Base-by-base conservation (phyloP, 2,329 filamentous ascomycete genomes). In the Cladosporium sp. region DNA sequence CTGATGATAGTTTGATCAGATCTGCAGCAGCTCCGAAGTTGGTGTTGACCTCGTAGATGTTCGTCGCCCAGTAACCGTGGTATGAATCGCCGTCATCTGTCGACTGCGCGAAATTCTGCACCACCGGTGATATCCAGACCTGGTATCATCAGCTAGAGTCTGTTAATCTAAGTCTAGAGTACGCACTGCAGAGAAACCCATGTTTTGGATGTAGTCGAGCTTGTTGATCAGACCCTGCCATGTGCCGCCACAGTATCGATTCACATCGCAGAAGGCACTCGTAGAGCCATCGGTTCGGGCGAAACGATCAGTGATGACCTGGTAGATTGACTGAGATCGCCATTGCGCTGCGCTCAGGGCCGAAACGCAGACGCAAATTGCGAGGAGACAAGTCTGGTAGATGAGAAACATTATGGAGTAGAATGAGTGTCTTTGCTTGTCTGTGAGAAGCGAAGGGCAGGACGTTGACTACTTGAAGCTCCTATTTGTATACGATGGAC, bases 251-350 rank as follows among this genome's bases (percentile, higher is more conserved):
- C 61, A 66, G 54, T 76, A 76, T 54, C 19, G 34, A 34, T 43
- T 46, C 9, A 68, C 59, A 49, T 74, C 68, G 59, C 77, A 79
- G 1, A 68, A 54, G 14, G 66, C 69, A 18, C 74, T 73, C 5
- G 68, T 73, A 3, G 69, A 73, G 18, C 74, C 75, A 57, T 72
- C 69, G 3, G 68, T 73, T 5, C 74, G 73, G 4, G 77, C 79
- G 54, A 79, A 74, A 1, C 80, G 76, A 60, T 82, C 79, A 2
- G 79, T 81, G 58, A 83, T 66, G 33, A 77, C 74, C 67, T 81
- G 80, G 63, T 83, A 83, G 51, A 82, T 81, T 11, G 65, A 68
- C 45, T 64, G 58, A 18, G 59, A 63, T 31, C 69, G 61, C 71
- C 72, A 74, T 43, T 72, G 59, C 6, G 61, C 62, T 19, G 57